A percentile compares a stretch with the other conserved stretches of the same genome.
Evolutionary conservation across 2,329 filamentous ascomycete genomes (phyloP).

Genomic region (Nannizzia gypsea): DNA sequence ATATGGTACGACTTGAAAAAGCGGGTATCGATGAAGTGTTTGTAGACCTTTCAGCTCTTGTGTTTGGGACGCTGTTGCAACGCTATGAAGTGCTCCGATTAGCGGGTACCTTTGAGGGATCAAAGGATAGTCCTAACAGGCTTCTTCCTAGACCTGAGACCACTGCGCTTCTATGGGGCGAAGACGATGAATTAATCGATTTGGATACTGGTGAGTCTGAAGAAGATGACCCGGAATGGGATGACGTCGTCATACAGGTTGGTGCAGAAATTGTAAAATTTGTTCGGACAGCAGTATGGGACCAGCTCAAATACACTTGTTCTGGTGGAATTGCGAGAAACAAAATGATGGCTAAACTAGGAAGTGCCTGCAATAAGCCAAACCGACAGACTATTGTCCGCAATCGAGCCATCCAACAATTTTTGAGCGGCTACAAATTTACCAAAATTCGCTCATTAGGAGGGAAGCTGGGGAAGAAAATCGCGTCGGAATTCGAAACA

Average conservation of each 20-base stretch:
- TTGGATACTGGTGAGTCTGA: slow-evolving; percentile 62
- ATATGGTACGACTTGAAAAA: slow-evolving; percentile 62
- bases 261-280: slow-evolving; percentile 78
- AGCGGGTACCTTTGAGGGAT: slow-evolving; percentile 44
- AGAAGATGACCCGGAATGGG: slow-evolving; percentile 81
- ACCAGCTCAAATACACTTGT: slow-evolving; percentile 73
- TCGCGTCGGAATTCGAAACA: slow-evolving; percentile 68
- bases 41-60: slow-evolving; percentile 74
- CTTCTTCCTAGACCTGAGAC: slow-evolving; percentile 59
- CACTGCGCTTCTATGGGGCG: slow-evolving; percentile 68
- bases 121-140: slow-evolving; percentile 52
- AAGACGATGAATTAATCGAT: slow-evolving; percentile 64
- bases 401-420: slow-evolving; percentile 66
- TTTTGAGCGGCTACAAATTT: slow-evolving; percentile 76
- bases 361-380: slow-evolving; percentile 83
- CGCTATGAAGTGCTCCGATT: slow-evolving; percentile 59
- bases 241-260: slow-evolving; percentile 77
- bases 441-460: slow-evolving; percentile 93
- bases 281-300: slow-evolving; percentile 56
- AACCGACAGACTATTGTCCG: slow-evolving; percentile 91
- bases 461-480: slow-evolving; percentile 82
- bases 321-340: slow-evolving; percentile 81
- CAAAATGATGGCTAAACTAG: slow-evolving; percentile 91
- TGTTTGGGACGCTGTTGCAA: slow-evolving; percentile 62
- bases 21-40: slow-evolving; percentile 95